These are phyloP conservation scores for Ophiostoma angusticollis DNA, from an alignment of 2,329 filamentous ascomycete genomes.

Conservation along the genomic window DNA sequence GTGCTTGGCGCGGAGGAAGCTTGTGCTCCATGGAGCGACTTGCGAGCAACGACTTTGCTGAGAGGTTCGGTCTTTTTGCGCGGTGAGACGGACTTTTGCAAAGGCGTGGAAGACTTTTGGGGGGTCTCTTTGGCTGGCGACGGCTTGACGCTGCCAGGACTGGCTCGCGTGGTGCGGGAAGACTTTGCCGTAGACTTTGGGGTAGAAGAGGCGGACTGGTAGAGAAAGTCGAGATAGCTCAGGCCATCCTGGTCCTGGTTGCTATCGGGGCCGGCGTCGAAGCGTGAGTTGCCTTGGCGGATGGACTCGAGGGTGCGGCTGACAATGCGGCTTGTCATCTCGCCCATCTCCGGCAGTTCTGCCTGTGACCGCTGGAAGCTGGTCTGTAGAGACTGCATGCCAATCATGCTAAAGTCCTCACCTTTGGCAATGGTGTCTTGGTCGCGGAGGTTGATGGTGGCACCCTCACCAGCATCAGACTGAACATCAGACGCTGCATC, in stretches of 20 bases:
- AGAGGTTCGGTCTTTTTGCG: slow-evolving; percentile 11
- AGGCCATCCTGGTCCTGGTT: slow-evolving; percentile 4
- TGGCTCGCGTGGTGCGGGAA: not conserved
- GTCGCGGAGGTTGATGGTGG: slow-evolving; percentile 15
- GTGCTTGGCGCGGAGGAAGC: not conserved
- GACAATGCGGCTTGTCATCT: slow-evolving; percentile 44
- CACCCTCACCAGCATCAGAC: slow-evolving; percentile 17
- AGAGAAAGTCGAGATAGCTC: slow-evolving; percentile 10
- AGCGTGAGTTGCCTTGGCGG: slow-evolving; percentile 21
- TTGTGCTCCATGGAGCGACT: slow-evolving; percentile 8
- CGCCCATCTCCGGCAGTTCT: slow-evolving; percentile 34
- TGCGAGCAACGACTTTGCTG: slow-evolving; percentile 9
- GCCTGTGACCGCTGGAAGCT: slow-evolving; percentile 28
- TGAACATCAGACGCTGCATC: slow-evolving; percentile 4
- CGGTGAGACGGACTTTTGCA: slow-evolving; percentile 4
- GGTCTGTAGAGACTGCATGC: slow-evolving; percentile 13
- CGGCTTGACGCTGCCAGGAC: not conserved
- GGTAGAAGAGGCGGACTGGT: slow-evolving; percentile 2
- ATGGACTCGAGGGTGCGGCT: slow-evolving; percentile 41
- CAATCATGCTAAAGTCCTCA: slow-evolving; percentile 19
- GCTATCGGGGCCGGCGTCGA: not conserved
- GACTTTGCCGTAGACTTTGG: not conserved
- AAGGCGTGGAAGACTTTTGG: not conserved
- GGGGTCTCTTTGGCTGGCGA: not conserved
- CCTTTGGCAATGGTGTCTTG: slow-evolving; percentile 18